phyloP scores from a whole-genome alignment of 2,329 filamentous ascomycete genomes.

The Acarospora socialis region DNA sequence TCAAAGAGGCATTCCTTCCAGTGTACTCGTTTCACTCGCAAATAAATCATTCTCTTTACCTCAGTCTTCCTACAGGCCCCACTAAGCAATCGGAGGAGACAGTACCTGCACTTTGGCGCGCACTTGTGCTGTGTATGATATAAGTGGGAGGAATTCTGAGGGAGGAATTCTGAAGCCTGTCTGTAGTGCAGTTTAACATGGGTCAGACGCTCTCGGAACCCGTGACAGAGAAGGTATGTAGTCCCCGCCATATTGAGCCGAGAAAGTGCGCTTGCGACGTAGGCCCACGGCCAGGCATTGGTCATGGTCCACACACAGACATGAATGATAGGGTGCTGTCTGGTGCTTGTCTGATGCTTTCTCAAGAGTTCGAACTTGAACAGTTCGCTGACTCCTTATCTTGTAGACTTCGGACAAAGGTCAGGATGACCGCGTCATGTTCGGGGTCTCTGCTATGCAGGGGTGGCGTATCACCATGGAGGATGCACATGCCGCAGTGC shows the following conservation, averaged over 20 bases:
- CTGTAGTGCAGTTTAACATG: no score
- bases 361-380: background rate
- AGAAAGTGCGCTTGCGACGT: background rate
- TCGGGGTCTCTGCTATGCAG: conserved; percentile 96
- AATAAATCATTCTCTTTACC: no score
- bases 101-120: no score
- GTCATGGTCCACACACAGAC: no score
- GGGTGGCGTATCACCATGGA: conserved; percentile 99
- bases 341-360: background rate
- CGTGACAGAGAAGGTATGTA: conserved; percentile 90
- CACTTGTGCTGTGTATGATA: no score
- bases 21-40: no score
- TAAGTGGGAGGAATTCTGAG: no score
- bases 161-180: no score
- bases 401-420: conserved; percentile 69
- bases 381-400: conserved; percentile 1
- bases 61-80: no score
- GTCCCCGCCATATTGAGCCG: conserved; percentile 9
- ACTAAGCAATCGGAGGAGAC: no score
- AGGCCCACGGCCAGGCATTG: background rate
- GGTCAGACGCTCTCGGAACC: conserved; percentile 99
- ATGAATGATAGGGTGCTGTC: no score
- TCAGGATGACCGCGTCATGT: conserved; percentile 84
- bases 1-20: no score
- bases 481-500: conserved; percentile 78